Conservation (phyloP, 2,329 filamentous ascomycete genomes). For the Alternaria ventricosa region DNA sequence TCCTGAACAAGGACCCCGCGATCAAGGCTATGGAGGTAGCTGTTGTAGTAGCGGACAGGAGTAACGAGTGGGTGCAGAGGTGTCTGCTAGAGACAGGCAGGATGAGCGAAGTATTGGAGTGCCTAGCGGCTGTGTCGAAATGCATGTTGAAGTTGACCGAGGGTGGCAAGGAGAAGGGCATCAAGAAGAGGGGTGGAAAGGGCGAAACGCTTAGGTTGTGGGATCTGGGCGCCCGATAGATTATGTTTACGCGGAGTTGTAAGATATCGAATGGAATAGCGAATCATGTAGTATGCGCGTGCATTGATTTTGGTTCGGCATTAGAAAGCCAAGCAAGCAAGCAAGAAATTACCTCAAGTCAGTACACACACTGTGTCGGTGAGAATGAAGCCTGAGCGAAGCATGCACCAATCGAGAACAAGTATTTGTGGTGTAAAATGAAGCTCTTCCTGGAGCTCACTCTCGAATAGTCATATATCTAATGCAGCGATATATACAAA, state of each 20-base stretch:
- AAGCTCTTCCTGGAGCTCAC: not conserved
- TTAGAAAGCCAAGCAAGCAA: not conserved
- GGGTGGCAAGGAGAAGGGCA: constrained; percentile 49
- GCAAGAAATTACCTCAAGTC: not conserved
- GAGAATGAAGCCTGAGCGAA: not conserved
- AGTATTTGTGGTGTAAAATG: not conserved
- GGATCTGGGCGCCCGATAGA: constrained; percentile 44
- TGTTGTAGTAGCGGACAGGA: constrained; percentile 66
- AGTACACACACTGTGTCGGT: not conserved
- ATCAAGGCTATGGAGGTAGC: constrained; percentile 88
- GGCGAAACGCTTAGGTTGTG: constrained; percentile 54
- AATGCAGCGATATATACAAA: constrained; percentile 2
- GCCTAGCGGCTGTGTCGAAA: constrained; percentile 78
- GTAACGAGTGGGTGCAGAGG: constrained; percentile 43
- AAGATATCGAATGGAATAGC: not conserved
- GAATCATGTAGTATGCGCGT: not conserved
- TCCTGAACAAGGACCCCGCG: constrained; percentile 76
- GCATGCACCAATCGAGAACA: not conserved
- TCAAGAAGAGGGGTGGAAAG: constrained; percentile 50
- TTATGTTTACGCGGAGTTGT: not conserved
- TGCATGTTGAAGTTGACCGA: constrained; percentile 64
- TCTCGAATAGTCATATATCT: not conserved
- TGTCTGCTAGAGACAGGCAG: constrained; percentile 49
- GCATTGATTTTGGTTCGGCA: not conserved
- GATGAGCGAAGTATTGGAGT: constrained; percentile 57